These are phyloP conservation scores for Gamsiella multidivaricata DNA, from an alignment of 192 early-diverging fungal genomes.

Conservation along the genomic window DNA sequence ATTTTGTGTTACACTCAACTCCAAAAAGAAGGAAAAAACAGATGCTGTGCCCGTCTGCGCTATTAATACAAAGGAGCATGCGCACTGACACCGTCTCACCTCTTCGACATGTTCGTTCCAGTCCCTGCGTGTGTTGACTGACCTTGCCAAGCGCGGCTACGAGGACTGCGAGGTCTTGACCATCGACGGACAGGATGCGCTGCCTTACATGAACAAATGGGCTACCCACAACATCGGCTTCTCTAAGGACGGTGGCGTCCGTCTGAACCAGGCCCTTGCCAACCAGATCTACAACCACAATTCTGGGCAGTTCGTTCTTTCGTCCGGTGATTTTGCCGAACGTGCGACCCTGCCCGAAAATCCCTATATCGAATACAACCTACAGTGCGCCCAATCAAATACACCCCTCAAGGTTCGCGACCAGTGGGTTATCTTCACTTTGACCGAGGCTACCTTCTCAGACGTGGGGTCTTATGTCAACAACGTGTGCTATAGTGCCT, in stretches of 20 bases:
- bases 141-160: not conserved
- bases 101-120: not conserved
- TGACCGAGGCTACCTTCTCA: not conserved
- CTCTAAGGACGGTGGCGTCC: conserved; percentile 45
- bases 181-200: conserved; percentile 31
- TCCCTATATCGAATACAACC: not conserved
- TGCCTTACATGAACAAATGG: conserved; percentile 4
- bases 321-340: not conserved
- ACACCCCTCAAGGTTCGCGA: not conserved
- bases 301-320: not conserved
- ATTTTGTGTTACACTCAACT: not conserved
- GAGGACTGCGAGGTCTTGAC: conserved; percentile 33
- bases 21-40: not conserved
- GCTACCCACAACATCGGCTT: not conserved
- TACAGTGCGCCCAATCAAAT: not conserved
- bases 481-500: not conserved
- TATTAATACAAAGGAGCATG: too few relatives aligned
- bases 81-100: not conserved
- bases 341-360: not conserved
- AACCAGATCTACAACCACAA: not conserved
- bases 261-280: conserved; percentile 32
- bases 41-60: not conserved
- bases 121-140: conserved; percentile 15
- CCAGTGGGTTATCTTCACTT: not conserved
- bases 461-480: not conserved